phyloP scores from a whole-genome alignment of 768 basidiomycete genomes.

The Gyrodon lividus region DNA sequence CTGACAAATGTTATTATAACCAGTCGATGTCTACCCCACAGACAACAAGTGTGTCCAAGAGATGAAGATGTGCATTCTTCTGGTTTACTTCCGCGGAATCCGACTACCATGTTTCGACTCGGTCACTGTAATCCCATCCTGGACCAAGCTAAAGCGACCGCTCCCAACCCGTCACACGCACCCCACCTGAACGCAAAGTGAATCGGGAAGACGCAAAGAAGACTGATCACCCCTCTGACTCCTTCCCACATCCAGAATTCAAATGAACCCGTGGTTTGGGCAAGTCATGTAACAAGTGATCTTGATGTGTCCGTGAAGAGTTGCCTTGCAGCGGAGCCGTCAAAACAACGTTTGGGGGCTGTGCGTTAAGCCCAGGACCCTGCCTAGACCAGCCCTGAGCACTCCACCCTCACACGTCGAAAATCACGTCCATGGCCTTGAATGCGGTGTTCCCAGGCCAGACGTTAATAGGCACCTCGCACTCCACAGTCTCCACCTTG shows the following conservation, averaged over 20 bases:
- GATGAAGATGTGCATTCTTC: too few relatives aligned
- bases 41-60: too few relatives aligned
- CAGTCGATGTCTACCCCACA: too few relatives aligned
- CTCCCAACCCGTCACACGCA: background rate
- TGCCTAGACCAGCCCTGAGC: background rate
- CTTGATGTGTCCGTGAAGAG: background rate
- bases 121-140: too few relatives aligned
- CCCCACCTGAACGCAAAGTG: background rate
- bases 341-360: background rate
- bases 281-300: background rate
- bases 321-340: background rate
- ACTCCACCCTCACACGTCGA: conserved; percentile 52
- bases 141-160: background rate
- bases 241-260: background rate
- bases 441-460: conserved; percentile 91
- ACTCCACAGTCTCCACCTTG: conserved; percentile 85
- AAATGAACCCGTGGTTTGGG: background rate
- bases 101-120: too few relatives aligned
- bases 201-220: background rate
- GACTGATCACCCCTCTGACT: background rate
- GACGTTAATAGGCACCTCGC: conserved; percentile 85
- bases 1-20: background rate
- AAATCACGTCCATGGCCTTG: conserved; percentile 73
- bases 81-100: too few relatives aligned
- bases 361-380: background rate